A percentile compares a stretch with the other conserved stretches of the same genome.
Evolutionary conservation across 2,329 filamentous ascomycete species (phyloP).

Genomic region (Ophiostoma montium): DNA sequence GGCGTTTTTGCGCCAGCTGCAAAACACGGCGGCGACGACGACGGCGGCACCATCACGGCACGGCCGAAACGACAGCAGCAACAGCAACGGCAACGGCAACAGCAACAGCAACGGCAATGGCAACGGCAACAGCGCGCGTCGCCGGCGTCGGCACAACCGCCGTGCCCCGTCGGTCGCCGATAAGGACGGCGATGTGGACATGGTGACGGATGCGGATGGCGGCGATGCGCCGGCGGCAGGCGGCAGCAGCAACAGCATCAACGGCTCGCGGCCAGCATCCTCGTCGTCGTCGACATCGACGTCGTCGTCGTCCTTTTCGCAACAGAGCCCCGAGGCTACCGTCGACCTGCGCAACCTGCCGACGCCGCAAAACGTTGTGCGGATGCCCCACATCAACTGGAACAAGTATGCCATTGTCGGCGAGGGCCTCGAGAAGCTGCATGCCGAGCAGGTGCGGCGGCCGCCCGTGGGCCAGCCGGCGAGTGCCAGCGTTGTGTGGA

Average conservation of each 20-base stretch:
- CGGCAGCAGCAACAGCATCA: no score
- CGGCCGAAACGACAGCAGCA: no score
- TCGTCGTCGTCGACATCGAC: not conserved
- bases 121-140: slow-evolving; percentile 19
- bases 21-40: slow-evolving; percentile 29
- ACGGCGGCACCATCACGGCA: no score
- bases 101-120: slow-evolving; percentile 19
- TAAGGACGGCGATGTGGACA: slow-evolving; percentile 3
- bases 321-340: not conserved
- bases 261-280: not conserved
- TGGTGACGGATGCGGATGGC: not conserved
- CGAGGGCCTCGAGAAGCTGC: slow-evolving; percentile 68
- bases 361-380: slow-evolving; percentile 64
- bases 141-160: slow-evolving; percentile 6
- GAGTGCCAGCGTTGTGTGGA: slow-evolving; percentile 10
- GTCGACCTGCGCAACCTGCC: slow-evolving; percentile 38
- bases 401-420: slow-evolving; percentile 85
- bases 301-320: not conserved
- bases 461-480: slow-evolving; percentile 45
- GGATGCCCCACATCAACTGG: slow-evolving; percentile 88
- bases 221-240: not conserved
- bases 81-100: slow-evolving; percentile 18
- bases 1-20: slow-evolving; percentile 56
- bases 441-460: slow-evolving; percentile 59
- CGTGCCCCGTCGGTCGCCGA: not conserved